Evolutionary conservation across 2,329 filamentous ascomycete genomes (phyloP).

Genomic region (Fusarium buxicola): DNA sequence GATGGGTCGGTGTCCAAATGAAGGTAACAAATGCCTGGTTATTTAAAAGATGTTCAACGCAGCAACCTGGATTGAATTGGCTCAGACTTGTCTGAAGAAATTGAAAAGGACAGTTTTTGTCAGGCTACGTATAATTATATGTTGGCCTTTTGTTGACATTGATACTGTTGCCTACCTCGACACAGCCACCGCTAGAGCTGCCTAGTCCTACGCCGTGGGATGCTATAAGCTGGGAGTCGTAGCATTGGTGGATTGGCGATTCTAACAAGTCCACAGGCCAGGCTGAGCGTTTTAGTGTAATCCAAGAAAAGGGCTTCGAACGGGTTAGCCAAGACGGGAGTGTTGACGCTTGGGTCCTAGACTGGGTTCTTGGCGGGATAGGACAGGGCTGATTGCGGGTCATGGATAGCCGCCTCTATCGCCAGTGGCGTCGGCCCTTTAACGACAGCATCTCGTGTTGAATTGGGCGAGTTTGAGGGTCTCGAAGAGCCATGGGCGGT

Average conservation of each 20-base stretch:
- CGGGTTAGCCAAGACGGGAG: background rate
- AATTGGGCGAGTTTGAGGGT: background rate
- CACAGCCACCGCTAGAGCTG: conserved; percentile 30
- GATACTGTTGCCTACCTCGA: background rate
- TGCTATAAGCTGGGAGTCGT: conserved; percentile 12
- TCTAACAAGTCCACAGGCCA: too few relatives aligned
- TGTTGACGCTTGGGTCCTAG: background rate
- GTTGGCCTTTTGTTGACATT: too few relatives aligned
- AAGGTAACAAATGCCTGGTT: too few relatives aligned
- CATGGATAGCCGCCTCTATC: conserved; percentile 3
- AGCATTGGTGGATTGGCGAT: background rate
- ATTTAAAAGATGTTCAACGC: background rate
- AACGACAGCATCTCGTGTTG: background rate
- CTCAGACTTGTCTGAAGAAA: too few relatives aligned
- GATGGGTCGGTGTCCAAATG: too few relatives aligned
- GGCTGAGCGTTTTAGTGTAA: too few relatives aligned
- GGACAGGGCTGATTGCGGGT: background rate
- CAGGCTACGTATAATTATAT: too few relatives aligned
- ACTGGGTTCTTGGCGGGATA: conserved; percentile 27
- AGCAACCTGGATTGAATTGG: background rate
- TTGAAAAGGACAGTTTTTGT: conserved; percentile 9
- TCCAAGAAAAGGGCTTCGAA: too few relatives aligned
- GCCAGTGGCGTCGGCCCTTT: background rate
- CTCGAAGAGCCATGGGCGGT: conserved; percentile 9
- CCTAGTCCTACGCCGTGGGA: conserved; percentile 11